These are phyloP conservation scores for Komagataella phaffii DNA, from an alignment of 805 yeast species.

Conservation along the genomic window DNA sequence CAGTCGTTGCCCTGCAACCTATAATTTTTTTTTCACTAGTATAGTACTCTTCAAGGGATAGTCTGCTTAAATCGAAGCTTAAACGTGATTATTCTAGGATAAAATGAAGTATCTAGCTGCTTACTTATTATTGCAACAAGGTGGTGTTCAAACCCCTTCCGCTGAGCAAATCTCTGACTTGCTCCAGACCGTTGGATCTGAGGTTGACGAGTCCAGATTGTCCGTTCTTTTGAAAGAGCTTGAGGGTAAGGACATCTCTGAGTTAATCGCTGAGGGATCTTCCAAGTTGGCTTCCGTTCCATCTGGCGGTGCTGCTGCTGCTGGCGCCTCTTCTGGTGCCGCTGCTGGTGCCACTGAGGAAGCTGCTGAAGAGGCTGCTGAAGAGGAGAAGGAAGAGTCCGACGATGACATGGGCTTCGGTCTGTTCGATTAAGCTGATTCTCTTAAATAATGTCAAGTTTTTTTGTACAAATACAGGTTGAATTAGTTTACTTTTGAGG, in stretches of 20 bases:
- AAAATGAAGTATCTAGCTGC: conserved; percentile 97
- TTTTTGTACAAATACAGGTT: neutral
- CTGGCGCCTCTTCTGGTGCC: conserved; percentile 59
- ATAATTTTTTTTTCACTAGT: conserved; percentile 1
- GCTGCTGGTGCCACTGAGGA: conserved; percentile 60
- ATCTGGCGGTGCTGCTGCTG: conserved; percentile 93
- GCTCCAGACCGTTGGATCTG: conserved; percentile 69
- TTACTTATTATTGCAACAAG: conserved; percentile 94
- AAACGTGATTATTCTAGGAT: conserved; percentile 62
- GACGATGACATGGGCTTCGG: conserved; percentile 71
- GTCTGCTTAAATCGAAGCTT: conserved; percentile 60
- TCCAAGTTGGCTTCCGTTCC: conserved; percentile 96
- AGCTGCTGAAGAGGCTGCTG: conserved; percentile 61
- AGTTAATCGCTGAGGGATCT: conserved; percentile 89
- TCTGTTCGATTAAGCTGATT: conserved; percentile 20
- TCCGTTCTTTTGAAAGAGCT: conserved; percentile 69
- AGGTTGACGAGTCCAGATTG: conserved; percentile 83
- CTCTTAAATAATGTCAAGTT: neutral
- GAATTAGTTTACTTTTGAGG: neutral
- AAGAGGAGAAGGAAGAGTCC: conserved; percentile 47
- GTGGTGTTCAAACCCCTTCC: conserved; percentile 89
- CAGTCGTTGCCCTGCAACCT: neutral
- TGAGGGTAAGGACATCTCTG: conserved; percentile 86
- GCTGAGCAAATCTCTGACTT: conserved; percentile 63
- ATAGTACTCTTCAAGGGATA: conserved; percentile 40